A percentile compares a stretch with the other conserved stretches of the same genome.
Conservation (phyloP, 169 alveolate genomes). For the Plasmodium chabaudi region DNA sequence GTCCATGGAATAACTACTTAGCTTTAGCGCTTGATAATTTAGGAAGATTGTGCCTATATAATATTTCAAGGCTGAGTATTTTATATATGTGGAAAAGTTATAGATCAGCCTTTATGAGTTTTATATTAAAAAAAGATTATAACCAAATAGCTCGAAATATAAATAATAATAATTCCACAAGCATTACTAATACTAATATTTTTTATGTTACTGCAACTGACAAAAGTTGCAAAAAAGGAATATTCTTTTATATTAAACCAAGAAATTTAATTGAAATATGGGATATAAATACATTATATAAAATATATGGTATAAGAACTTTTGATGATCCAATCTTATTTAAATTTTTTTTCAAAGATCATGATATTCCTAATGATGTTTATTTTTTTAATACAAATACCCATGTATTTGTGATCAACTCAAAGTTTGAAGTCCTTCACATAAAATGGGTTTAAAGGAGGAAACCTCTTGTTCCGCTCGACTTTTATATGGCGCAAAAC, state of each 20-base stretch:
- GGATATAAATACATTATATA: constrained; percentile 53
- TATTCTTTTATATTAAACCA: constrained; percentile 45
- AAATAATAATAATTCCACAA: not conserved
- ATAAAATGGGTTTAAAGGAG: constrained; percentile 33
- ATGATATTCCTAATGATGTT: constrained; percentile 32
- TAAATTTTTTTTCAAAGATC: constrained; percentile 41
- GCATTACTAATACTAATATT: not conserved
- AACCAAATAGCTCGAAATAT: not conserved
- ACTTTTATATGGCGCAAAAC: too few relatives aligned
- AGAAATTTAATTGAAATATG: constrained; percentile 68
- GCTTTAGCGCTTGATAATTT: constrained; percentile 48
- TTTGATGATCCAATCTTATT: constrained; percentile 44
- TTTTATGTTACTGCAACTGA: not conserved
- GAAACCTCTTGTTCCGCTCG: too few relatives aligned
- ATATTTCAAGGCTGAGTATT: constrained; percentile 38
- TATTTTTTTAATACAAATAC: constrained; percentile 34
- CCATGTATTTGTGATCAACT: constrained; percentile 48
- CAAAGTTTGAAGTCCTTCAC: constrained; percentile 38
- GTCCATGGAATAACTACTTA: constrained; percentile 64
- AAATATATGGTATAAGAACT: constrained; percentile 39
- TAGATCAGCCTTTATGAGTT: constrained; percentile 61
- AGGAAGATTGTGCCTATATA: constrained; percentile 49
- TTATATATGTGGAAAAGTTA: constrained; percentile 73
- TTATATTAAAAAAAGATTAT: constrained; percentile 14
- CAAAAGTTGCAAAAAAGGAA: constrained; percentile 25